Conservation (phyloP, 768 basidiomycete species). For the Clitopilus passeckerianus region DNA sequence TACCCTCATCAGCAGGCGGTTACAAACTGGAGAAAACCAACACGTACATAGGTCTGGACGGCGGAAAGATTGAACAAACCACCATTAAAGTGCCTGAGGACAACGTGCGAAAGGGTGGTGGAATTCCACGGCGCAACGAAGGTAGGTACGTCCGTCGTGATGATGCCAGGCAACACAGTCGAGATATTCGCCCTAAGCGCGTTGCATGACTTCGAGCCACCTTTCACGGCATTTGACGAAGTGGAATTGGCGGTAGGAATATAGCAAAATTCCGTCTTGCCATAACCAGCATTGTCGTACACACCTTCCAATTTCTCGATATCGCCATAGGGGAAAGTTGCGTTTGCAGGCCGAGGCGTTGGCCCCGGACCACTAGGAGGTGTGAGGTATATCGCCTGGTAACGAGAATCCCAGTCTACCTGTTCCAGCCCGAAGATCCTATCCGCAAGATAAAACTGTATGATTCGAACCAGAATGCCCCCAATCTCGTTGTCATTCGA, state of each 20-base stretch:
- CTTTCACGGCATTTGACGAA: background rate
- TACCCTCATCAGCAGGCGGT: background rate
- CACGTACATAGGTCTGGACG: background rate
- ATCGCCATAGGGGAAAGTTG: background rate
- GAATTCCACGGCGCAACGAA: conserved; percentile 2
- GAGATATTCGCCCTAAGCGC: background rate
- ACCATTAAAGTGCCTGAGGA: conserved; percentile 2
- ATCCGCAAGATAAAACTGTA: conserved; percentile 7
- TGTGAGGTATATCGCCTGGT: too few species aligned
- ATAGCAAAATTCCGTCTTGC: background rate
- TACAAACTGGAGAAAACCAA: too few species aligned
- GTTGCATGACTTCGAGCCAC: background rate
- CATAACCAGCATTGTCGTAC: conserved; percentile 3
- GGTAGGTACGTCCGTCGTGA: background rate
- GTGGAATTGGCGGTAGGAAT: background rate
- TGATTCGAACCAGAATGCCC: background rate
- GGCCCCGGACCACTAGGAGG: background rate
- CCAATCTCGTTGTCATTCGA: conserved; percentile 10
- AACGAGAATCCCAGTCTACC: conserved; percentile 5
- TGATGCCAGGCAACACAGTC: background rate
- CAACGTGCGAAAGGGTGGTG: background rate
- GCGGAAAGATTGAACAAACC: conserved; percentile 1
- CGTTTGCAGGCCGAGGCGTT: conserved; percentile 1
- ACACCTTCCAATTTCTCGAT: background rate
- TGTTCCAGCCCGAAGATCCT: conserved; percentile 8